Evolutionary conservation across 352 stramenopile species (phyloP), one percentile per base, ranked within the genome.

Genomic region (Thraustochytrium striatum): DNA sequence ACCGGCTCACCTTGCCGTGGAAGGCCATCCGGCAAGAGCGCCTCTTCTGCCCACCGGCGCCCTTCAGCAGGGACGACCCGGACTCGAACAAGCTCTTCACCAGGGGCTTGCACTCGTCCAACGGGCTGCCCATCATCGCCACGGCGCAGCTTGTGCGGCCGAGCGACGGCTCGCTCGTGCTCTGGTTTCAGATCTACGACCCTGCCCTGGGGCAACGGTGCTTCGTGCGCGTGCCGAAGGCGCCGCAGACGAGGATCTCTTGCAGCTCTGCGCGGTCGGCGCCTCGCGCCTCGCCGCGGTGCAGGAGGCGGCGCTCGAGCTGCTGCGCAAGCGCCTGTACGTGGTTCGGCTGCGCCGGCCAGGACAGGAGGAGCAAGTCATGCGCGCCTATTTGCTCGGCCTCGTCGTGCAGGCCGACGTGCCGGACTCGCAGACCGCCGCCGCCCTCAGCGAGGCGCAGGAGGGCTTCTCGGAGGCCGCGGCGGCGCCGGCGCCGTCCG

Each of bases 161-260:
- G 44, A 61, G 16, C 7, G 25, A 8, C 8, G 16, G 7, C 44
- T 9, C 41, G 69, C 25, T 32, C 16, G 36, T 44, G 1, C 69
- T 79, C 21, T 79, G 69, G 69, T 3, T 79, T 8, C 50, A 61
- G 57, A 52, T 79, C 0, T 79, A 79, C 39, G 69, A 79, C 35
- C 69, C 69, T 3, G 50, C 52, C 0, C 47, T 33, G 3, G 69
- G 69, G 8, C 62, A 59, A 28, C 57, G 59, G 44, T 38, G 39
- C 32, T 44, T 25, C n/a, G 47, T 73, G 21, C 62, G 39, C 39
- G 47, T 73, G 21, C 62, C 62, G 19, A 7, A 25, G 8, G 16
- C 25, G 19, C 2, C 30, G 11, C 28, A 59, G 7, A 73, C n/a
- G n/a, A n/a, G n/a, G n/a, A n/a, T n/a, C n/a, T n/a, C n/a, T n/a